Base-by-base conservation (phyloP, 257 asterid species). In the Thymus mandschuricus region DNA sequence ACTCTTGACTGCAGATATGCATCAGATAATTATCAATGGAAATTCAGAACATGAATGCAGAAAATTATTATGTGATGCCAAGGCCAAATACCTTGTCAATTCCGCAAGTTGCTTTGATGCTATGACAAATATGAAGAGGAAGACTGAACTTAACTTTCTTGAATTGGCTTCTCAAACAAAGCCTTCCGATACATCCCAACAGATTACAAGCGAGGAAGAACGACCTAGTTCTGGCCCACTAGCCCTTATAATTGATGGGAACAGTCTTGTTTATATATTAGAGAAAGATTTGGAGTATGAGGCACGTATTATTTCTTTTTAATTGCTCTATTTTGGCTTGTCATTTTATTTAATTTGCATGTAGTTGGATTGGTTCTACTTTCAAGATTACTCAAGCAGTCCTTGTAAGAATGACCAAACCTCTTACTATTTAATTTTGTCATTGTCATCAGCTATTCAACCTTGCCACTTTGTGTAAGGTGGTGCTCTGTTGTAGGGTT, bases 191-290 rank as follows among this genome's bases (percentile, higher is more conserved):
- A 55, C 71, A 55, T 70, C 83, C 60, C 85, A 70, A 85, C 78
- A 71, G 75, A 75, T 48, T 75, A 76, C 68, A 52, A 85, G 61
- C 41, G 68, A 75, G 78, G 95, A 84, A 68, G 90, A 76, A 31
- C 88, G 71, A 66, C 61, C 80, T 58, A 60, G 54, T 64, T 75
- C 65, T 80, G 87, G 85, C 60, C 93, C 93, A 38, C 82, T 92
- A 71, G 97, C 97, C 57, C 98, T 95, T 70, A 86, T 95, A 67
- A 92, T 95, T 87, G 99, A 92, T 81, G 99, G 99, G 78, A 95
- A 88, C 80, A 95, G 98, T 85, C 84, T 95, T 79, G 96, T 95
- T 69, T 92, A 95, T 85, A 89, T 95, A 79, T 77, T 95, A 75
- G 99, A 95, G 87, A 95, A 87, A 81, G 98, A 95, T 60, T 86